phyloP scores from a whole-genome alignment of 768 basidiomycete genomes.

The Termitomyces sp. region DNA sequence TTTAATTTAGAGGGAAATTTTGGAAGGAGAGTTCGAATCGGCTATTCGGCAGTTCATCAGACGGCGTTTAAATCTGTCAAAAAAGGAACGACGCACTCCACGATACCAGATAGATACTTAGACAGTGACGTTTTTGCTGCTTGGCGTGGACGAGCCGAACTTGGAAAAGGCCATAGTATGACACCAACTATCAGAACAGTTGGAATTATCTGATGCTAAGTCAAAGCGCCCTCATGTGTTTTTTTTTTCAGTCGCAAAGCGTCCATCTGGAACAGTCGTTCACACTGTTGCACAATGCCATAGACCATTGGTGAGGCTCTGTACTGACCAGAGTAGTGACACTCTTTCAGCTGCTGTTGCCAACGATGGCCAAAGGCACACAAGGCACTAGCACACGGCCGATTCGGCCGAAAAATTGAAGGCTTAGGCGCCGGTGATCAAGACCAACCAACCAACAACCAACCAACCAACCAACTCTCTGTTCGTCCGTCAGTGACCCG shows the following conservation, averaged over 20 bases:
- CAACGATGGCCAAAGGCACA: neutral
- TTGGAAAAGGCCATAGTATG: neutral
- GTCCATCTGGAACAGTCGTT: neutral
- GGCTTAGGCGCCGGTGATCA: too few relatives aligned
- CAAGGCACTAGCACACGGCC: slow-evolving; percentile 3
- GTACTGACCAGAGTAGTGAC: neutral
- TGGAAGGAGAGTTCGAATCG: too few relatives aligned
- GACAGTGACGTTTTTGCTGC: too few relatives aligned
- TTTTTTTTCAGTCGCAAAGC: neutral
- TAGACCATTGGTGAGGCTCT: neutral
- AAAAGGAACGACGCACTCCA: neutral
- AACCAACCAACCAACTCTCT: too few relatives aligned
- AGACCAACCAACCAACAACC: too few relatives aligned
- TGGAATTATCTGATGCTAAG: neutral
- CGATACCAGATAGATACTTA: neutral
- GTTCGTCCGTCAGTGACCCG: too few relatives aligned
- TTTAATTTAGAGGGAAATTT: too few relatives aligned
- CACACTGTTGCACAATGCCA: neutral
- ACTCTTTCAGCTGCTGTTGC: too few relatives aligned
- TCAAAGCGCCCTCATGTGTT: neutral
- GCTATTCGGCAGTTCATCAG: too few relatives aligned
- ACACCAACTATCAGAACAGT: neutral
- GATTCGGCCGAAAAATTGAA: too few relatives aligned
- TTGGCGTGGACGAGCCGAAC: neutral
- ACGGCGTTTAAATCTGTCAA: too few relatives aligned